Base-by-base conservation (phyloP, 129 eudicot species). In the Deinandra increscens region DNA sequence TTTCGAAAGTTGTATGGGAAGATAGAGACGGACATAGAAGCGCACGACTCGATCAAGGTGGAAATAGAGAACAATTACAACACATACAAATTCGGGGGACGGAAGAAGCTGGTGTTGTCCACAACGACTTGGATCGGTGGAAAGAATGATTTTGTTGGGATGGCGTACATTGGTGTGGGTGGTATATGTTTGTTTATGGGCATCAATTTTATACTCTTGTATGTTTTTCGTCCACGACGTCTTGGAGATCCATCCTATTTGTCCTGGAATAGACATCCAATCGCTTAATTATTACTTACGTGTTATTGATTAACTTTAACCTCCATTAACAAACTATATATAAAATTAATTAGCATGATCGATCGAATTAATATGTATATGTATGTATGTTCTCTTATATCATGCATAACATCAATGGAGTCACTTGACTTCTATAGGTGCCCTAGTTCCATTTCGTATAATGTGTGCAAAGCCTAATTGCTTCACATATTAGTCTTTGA, bases 51-150 rank as follows among this genome's bases (percentile, higher is more conserved):
- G 37, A 75, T 91, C 18, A 84, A 81, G 10, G 89, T 81, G 0
- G 79, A 78, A 36, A 81, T 91, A 44, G 75, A 86, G 41, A 91
- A 91, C 75, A 91, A 91, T 73, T 91, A 88, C 50, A 91, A 91
- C 59, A 86, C 96, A 4, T 91, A 91, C 22, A 69, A 80, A 23
- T 91, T 86, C 69, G 81, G 84, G 2, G 96, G 94, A 1, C 51
- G 74, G 50, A 91, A 91, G 66, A 79, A 59, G 80, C 75, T 91
- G 33, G 95, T 91, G 12, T 82, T 91, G 55, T 88, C 98, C 1
- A 91, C 98, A 8, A 78, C 96, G 0, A 74, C 91, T 0, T 91
- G 96, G 98, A 77, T 81, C 72, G 98, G 91, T 33, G 98, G 96
- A 14, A 91, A 86, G 55, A 91, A 88, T 60, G 81, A 75, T 15